Evolutionary conservation across 768 basidiomycete genomes (phyloP), one percentile per base, ranked within the genome.

Genomic region (Phylloporus sp.): DNA sequence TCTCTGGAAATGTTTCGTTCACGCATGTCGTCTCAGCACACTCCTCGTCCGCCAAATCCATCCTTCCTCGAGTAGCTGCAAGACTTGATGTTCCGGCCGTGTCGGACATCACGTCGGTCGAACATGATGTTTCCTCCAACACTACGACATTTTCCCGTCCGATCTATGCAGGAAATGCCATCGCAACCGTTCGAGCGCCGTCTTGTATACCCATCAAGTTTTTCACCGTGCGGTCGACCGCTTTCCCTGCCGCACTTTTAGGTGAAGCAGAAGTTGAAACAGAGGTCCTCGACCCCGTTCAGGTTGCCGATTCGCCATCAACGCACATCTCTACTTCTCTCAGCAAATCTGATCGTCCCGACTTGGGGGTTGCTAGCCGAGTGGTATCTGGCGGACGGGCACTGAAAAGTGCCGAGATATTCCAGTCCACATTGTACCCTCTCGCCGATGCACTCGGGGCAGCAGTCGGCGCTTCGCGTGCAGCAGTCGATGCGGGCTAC

Each of bases 81-180:
- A 75, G 73, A 51, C 79, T 98, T n/a, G 83, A 95, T 65, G 79
- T 85, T 18, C 90, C 92, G 7, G 90, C 91, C 50, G 78, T 96
- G 50, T 92, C 92, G 27, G 94, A 98, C 67, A 80, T 98, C 57
- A 88, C 84, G 27, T 86, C 85, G 13, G 72, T 97, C 53, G 75
- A 82, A 32, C 82, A 90, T 63, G 85, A 90, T 58, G 45, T 68
- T 23, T 66, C 82, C 4, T 80, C 81, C 27, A 84, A 86, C 54
- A 77, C 74, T 57, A 91, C 90, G 31, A 90, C 82, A 1, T 98
- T 94, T 65, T 83, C 87, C 5, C 87, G 95, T 21, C 92, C 91
- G 22, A 96, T 98, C 59, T 98, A 99, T 59, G 96, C 96, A 20
- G 96, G 96, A 39, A 98, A 98, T 61, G 96, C 96, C 36, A 91